A percentile compares a stretch with the other conserved stretches of the same genome.
These are phyloP conservation scores for Aspergillus pseudonomiae DNA, from an alignment of 2,329 filamentous ascomycete species.

Conservation along the genomic window DNA sequence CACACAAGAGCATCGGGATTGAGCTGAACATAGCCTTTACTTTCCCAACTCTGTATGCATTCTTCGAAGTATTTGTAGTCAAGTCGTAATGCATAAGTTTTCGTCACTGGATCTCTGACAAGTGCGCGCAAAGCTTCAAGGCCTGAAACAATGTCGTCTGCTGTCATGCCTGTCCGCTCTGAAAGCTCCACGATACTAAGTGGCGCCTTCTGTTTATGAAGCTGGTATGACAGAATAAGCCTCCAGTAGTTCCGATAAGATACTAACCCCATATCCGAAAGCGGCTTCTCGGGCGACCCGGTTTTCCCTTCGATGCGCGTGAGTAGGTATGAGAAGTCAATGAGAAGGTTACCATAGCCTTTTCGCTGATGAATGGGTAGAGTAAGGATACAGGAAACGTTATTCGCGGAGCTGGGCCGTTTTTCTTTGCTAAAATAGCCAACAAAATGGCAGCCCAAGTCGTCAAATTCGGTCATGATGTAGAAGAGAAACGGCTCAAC, in stretches of 20 bases:
- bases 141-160: conserved; percentile 93
- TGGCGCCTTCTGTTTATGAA: conserved; percentile 65
- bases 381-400: conserved; percentile 95
- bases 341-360: conserved; percentile 93
- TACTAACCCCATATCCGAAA: conserved; percentile 96
- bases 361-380: conserved; percentile 96
- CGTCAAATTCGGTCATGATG: conserved; percentile 89
- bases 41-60: conserved; percentile 86
- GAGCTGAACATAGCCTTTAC: conserved; percentile 83
- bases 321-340: conserved; percentile 96
- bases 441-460: conserved; percentile 91
- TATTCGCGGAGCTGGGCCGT: conserved; percentile 89
- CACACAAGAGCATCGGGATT: conserved; percentile 81
- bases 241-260: conserved; percentile 99
- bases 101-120: conserved; percentile 85
- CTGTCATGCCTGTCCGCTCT: conserved; percentile 88
- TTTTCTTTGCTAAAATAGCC: conserved; percentile 99
- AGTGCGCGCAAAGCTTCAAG: conserved; percentile 87
- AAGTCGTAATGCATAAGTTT: conserved; percentile 84
- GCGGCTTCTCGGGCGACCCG: conserved; percentile 92
- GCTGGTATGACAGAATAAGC: conserved; percentile 80
- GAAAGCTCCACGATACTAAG: conserved; percentile 63
- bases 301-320: conserved; percentile 92
- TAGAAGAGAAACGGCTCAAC: conserved; percentile 99
- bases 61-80: conserved; percentile 83